Base-by-base conservation (phyloP, 441 rosid genomes). In the Gossypium gossypioides region DNA sequence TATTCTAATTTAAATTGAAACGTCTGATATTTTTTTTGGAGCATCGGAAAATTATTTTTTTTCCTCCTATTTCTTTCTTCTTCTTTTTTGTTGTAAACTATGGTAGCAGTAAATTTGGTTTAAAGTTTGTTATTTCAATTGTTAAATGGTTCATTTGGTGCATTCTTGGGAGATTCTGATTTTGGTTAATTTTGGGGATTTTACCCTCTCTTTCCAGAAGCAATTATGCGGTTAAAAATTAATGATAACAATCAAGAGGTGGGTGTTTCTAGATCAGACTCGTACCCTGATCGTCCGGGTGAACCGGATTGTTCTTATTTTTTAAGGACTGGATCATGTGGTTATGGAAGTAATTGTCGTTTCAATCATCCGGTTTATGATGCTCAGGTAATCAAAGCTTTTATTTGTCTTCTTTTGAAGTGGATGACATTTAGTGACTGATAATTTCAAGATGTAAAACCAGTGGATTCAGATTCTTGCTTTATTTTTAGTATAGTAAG, bases 261-360 rank as follows among this genome's bases (percentile, higher is more conserved):
- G 19, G 76, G 69, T 68, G 72, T 67, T 81, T 72, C 74, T 73
- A 69, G 77, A 74, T 56, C 85, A 21, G 75, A 76, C 42, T 76
- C 77, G 32, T 93, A 91, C 81, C 98, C 97, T 1, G 92, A 85
- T 80, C 98, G 98, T 59, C 94, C 96, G 0, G 89, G 92, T 21
- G 89, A 84, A 79, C 87, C 88, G 8, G 92, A 93, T 79, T 93
- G 98, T 72, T 79, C 77, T 32, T 93, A 80, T 72, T 93, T 84
- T 78, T 51, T 88, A 42, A 88, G 93, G 84, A 91, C 97, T 58
- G 98, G 98, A 55, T 72, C 69, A 2, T 91, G 98, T 72, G 89
- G 92, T 58, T 93, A 86, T 77, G 97, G 96, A 65, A 86, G 66
- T 64, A 87, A 80, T 42, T 93, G 98, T 74, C 90, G 93, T 22